Base-by-base conservation (phyloP, 192 early-diverging fungal genomes). In the Pilaira anomala region DNA sequence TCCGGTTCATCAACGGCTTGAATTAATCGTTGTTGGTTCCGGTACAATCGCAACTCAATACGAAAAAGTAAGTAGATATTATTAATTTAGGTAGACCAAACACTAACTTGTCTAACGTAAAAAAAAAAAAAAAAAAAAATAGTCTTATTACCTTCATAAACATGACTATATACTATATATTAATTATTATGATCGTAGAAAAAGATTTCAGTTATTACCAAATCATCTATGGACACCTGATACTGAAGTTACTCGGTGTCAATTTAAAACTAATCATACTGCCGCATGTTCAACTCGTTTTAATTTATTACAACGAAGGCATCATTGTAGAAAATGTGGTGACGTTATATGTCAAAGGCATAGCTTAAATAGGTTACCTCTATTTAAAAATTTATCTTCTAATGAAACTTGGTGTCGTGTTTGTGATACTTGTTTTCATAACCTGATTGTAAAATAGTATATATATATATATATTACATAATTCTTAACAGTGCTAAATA, bases 291-390 rank as follows among this genome's bases (percentile, higher is more conserved):
- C 41, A 28, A 48, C 50, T 22, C 40, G 41, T 33, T 71, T 71
- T 28, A 53, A 56, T 21, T 71, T 65, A 12, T 66, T 71, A 25
- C 41, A 65, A 46, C 42, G 69, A 48, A 41, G 50, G 30, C 69
- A 71, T 60, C 69, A 71, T 36, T 71, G 69, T 40, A 56, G 69
- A 46, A 64, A 63, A 24, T 71, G 69, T 48, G 69, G 69, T 9
- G 48, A 61, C 21, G 52, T 71, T 11, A 52, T 65, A 28, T 71
- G 69, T 14, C 53, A 71, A 24, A 29, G 58, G 21, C 69, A 71
- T 44, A 60, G 63, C 21, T 60, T 63, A 28, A 71, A 71, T 65
- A 42, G 48, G 13, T 48, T 71, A 14, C 69, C 63, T 36, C 46
- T 71, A 30, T 71, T 71, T 41, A 41, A 25, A 11, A 36, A 48